Evolutionary conservation across 2,329 filamentous ascomycete species (phyloP).

Genomic region (Paraphaeosphaeria minitans): DNA sequence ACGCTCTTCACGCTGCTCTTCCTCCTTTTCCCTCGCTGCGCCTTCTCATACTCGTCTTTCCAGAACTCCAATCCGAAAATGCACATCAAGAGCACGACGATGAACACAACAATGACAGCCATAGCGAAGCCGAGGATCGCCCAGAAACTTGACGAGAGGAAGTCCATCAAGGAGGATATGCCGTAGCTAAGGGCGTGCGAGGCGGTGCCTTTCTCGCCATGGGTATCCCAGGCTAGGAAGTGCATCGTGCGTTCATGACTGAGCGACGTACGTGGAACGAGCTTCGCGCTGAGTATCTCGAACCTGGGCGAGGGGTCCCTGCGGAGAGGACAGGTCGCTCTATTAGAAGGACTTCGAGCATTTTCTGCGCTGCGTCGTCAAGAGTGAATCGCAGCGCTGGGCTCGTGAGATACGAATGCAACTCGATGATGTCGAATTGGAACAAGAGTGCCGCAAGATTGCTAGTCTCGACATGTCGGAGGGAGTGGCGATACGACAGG

Average conservation of each 20-base stretch:
- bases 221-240: slow-evolving; percentile 37
- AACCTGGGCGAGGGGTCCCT: slow-evolving; percentile 23
- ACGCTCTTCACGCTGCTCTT: slow-evolving; percentile 13
- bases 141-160: slow-evolving; percentile 32
- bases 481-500: slow-evolving; percentile 36
- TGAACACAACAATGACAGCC: slow-evolving; percentile 29
- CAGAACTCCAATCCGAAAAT: slow-evolving; percentile 33
- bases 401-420: slow-evolving; percentile 23
- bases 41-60: slow-evolving; percentile 35
- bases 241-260: slow-evolving; percentile 25
- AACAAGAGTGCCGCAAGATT: slow-evolving; percentile 28
- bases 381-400: slow-evolving; percentile 21
- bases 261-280: slow-evolving; percentile 18
- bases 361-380: slow-evolving; percentile 27
- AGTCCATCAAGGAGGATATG: slow-evolving; percentile 20
- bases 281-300: slow-evolving; percentile 31
- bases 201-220: slow-evolving; percentile 35
- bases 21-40: slow-evolving; percentile 31
- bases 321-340: slow-evolving; percentile 31
- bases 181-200: slow-evolving; percentile 23
- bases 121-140: slow-evolving; percentile 30
- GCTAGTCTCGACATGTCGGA: slow-evolving; percentile 22
- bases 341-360: slow-evolving; percentile 36
- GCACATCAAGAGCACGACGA: slow-evolving; percentile 31
- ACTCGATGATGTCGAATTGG: slow-evolving; percentile 37